Conservation (phyloP, 306 rosid species). For the Cajanus cajan region DNA sequence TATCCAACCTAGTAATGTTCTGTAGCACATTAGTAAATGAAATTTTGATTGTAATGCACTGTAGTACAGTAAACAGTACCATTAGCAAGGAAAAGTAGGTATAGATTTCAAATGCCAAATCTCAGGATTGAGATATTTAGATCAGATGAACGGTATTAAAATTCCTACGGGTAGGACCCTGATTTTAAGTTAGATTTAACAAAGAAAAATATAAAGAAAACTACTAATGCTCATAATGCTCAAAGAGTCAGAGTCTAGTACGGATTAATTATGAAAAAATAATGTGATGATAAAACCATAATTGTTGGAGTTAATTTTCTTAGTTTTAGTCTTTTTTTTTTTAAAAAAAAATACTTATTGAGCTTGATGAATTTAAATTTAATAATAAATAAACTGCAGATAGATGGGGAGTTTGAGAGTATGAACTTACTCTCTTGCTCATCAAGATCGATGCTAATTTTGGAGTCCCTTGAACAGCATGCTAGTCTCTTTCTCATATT, state of each 20-base stretch:
- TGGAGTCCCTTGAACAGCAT: constrained; percentile 69
- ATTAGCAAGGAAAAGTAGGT: not conserved
- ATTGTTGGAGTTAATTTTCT: not conserved
- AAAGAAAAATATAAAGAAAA: not conserved
- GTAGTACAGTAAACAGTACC: too few relatives aligned
- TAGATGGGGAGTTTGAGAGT: not conserved
- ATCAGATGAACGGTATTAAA: not conserved
- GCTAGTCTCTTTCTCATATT: constrained; percentile 64
- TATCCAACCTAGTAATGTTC: not conserved
- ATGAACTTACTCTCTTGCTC: constrained; percentile 67
- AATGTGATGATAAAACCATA: not conserved
- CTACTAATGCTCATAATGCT: not conserved
- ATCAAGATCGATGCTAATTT: constrained; percentile 74
- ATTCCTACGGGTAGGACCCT: not conserved
- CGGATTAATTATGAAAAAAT: too few relatives aligned
- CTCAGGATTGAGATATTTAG: not conserved
- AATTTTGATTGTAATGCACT: not conserved
- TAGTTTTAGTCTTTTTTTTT: not conserved
- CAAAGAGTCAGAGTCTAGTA: too few relatives aligned
- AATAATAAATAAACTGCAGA: not conserved
- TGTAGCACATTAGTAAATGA: not conserved
- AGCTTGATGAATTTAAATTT: not conserved
- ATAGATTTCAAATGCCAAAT: constrained; percentile 6
- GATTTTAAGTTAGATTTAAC: not conserved
- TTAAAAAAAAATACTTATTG: not conserved